Conservation (phyloP, 2,329 filamentous ascomycete species). For the Microcera coccophila region DNA sequence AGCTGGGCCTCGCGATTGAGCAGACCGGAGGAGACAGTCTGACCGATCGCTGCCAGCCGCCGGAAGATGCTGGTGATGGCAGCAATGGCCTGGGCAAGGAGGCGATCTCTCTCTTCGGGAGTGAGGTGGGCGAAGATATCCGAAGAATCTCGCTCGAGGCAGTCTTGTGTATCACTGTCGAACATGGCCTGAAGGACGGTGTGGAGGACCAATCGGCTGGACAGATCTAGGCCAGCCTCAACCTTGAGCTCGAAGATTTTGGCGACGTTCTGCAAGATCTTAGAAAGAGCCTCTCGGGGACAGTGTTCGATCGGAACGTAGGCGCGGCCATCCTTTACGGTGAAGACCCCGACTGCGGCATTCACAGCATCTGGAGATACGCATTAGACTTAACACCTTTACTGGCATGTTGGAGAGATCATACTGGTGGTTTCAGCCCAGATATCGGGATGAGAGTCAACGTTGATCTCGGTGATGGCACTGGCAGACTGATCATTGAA, state of each 20-base stretch:
- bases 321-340: constrained; percentile 22
- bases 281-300: constrained; percentile 23
- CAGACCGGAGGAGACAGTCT: constrained; percentile 21
- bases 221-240: constrained; percentile 21
- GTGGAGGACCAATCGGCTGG: constrained; percentile 23
- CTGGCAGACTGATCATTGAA: constrained; percentile 20
- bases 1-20: constrained; percentile 26
- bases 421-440: constrained; percentile 13
- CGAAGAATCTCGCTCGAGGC: constrained; percentile 25
- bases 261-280: constrained; percentile 20
- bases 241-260: constrained; percentile 22
- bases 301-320: constrained; percentile 21
- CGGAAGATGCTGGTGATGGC: constrained; percentile 22
- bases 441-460: constrained; percentile 8
- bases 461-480: constrained; percentile 16
- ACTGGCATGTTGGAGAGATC: background rate
- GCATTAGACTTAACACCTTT: too few relatives aligned
- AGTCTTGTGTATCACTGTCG: constrained; percentile 24
- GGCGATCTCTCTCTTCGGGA: constrained; percentile 22
- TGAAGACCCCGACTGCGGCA: constrained; percentile 20
- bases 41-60: constrained; percentile 21
- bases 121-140: constrained; percentile 23
- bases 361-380: constrained; percentile 17
- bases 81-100: constrained; percentile 26
- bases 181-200: constrained; percentile 28